Evolutionary conservation across 176 grass and related monocot genomes (phyloP).

Genomic region (Raddia guianensis): DNA sequence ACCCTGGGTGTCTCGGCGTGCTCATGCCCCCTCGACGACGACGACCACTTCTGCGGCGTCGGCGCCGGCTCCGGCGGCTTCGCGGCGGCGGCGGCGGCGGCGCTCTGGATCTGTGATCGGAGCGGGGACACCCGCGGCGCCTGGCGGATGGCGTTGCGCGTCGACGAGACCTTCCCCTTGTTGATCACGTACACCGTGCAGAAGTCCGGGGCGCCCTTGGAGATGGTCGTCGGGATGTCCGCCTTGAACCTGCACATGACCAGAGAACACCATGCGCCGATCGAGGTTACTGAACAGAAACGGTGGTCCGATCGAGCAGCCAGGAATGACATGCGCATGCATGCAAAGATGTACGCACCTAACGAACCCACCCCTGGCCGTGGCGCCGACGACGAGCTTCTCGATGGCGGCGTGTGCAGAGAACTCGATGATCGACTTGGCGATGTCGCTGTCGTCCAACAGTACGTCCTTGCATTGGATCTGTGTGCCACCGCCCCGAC

Average conservation of each 20-base stretch:
- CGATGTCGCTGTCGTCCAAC: constrained; percentile 75
- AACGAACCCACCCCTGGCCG: constrained; percentile 61
- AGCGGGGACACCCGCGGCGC: constrained; percentile 70
- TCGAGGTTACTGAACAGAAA: too few species aligned
- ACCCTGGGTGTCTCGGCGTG: constrained; percentile 31
- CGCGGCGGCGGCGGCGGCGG: background rate
- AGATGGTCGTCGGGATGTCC: constrained; percentile 63
- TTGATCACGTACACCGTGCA: constrained; percentile 75
- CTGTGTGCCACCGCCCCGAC: constrained; percentile 10
- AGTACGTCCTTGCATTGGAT: constrained; percentile 81
- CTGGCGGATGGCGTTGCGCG: constrained; percentile 55
- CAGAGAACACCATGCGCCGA: background rate
- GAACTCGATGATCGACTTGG: constrained; percentile 75
- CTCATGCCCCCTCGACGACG: constrained; percentile 43
- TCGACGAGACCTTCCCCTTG: constrained; percentile 71
- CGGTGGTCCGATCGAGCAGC: too few species aligned
- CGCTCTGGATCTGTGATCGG: constrained; percentile 49
- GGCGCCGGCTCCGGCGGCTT: constrained; percentile 27
- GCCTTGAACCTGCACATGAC: constrained; percentile 65
- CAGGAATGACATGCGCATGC: too few species aligned
- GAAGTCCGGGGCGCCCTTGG: constrained; percentile 79
- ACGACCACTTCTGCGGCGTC: constrained; percentile 33
- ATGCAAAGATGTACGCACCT: constrained; percentile 25
- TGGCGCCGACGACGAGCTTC: constrained; percentile 73
- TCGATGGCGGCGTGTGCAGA: constrained; percentile 55